Percentiles rank a stretch among this genome's conserved stretches.
Evolutionary conservation across 257 asterid genomes (phyloP).

Genomic region (Verbena officinalis): DNA sequence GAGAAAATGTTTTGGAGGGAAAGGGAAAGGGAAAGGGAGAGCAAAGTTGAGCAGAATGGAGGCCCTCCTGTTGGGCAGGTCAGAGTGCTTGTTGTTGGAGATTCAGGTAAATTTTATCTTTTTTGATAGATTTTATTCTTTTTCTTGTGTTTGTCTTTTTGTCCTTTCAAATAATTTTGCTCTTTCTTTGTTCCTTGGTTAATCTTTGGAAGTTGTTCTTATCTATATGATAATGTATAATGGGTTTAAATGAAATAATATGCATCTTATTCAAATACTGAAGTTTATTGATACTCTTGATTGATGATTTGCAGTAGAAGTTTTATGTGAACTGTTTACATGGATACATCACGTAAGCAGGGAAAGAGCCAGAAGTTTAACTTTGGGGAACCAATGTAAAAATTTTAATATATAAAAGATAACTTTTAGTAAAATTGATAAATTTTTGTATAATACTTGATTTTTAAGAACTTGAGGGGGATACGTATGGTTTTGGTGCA

Average conservation of each 20-base stretch:
- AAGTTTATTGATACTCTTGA: constrained; percentile 4
- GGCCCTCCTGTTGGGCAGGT: constrained; percentile 97
- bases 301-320: background rate
- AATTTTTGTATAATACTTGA: too few relatives aligned
- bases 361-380: too few relatives aligned
- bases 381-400: too few relatives aligned
- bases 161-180: background rate
- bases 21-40: constrained; percentile 70
- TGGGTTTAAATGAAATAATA: background rate
- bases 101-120: constrained; percentile 65
- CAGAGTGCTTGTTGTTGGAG: constrained; percentile 91
- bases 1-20: constrained; percentile 88
- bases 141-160: background rate
- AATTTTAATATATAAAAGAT: too few relatives aligned
- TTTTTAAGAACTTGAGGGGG: too few relatives aligned
- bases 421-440: too few relatives aligned
- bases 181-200: background rate
- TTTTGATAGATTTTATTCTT: background rate
- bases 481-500: too few relatives aligned
- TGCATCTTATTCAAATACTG: background rate
- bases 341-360: too few relatives aligned
- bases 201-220: constrained; percentile 6
- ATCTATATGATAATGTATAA: background rate
- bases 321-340: too few relatives aligned
- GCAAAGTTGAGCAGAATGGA: constrained; percentile 67